phyloP scores from a whole-genome alignment of 768 basidiomycete genomes.

The Mycena leptocephala region DNA sequence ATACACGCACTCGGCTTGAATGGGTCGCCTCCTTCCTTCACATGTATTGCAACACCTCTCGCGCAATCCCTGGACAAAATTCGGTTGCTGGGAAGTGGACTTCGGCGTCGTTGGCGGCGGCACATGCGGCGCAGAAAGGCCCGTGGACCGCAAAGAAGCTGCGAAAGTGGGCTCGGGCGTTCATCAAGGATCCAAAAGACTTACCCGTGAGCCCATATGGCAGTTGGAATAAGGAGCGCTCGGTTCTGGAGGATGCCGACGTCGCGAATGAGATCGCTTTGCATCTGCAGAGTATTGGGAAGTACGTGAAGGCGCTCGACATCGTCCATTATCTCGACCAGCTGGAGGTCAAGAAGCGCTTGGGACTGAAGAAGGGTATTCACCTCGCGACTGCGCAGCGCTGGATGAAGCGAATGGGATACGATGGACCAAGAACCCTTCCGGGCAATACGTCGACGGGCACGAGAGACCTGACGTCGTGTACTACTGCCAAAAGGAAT shows the following conservation, averaged over 20 bases:
- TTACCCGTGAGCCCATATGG: conserved; percentile 49
- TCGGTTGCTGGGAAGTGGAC: conserved; percentile 31
- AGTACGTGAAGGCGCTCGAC: conserved; percentile 35
- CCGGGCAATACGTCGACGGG: conserved; percentile 49
- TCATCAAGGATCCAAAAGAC: not conserved
- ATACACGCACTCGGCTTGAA: conserved; percentile 33
- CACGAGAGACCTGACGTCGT: conserved; percentile 55
- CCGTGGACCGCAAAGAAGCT: conserved; percentile 40
- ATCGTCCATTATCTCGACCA: conserved; percentile 36
- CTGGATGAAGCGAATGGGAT: conserved; percentile 44
- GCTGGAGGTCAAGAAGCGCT: not conserved
- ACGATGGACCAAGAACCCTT: conserved; percentile 34
- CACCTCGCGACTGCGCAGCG: conserved; percentile 41
- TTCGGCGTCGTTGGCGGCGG: conserved; percentile 35
- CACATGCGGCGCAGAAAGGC: conserved; percentile 20
- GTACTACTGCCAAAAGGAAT: conserved; percentile 44
- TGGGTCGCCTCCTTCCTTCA: conserved; percentile 39
- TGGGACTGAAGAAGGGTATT: conserved; percentile 36
- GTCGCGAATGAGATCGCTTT: conserved; percentile 34
- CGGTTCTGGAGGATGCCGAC: conserved; percentile 50
- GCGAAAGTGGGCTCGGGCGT: not conserved
- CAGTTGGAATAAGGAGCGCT: conserved; percentile 41
- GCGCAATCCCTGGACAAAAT: conserved; percentile 31
- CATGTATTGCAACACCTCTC: conserved; percentile 30
- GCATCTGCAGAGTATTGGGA: conserved; percentile 37